These are phyloP conservation scores for Pseudogymnoascus sp. DNA, from an alignment of 2,329 filamentous ascomycete genomes.

Conservation along the genomic window DNA sequence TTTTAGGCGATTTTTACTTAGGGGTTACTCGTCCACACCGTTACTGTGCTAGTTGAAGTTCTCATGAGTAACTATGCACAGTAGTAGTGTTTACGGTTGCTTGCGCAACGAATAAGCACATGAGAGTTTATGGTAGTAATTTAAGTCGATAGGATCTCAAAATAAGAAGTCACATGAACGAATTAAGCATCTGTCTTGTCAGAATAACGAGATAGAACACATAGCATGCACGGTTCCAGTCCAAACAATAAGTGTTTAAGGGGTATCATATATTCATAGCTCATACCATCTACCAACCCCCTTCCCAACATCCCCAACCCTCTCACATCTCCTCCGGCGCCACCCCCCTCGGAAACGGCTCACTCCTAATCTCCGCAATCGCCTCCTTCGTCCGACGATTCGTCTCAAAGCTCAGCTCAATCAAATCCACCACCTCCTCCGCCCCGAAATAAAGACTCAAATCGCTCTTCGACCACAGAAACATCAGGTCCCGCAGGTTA, in stretches of 20 bases:
- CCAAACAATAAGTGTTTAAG: neutral
- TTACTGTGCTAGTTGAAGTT: too few species aligned
- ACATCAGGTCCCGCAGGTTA: slow-evolving; percentile 56
- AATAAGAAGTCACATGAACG: neutral
- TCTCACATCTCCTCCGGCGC: neutral
- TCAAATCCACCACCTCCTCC: slow-evolving; percentile 55
- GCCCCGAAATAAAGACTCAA: slow-evolving; percentile 55
- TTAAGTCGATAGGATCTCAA: neutral
- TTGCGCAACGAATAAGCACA: neutral
- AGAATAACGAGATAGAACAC: neutral
- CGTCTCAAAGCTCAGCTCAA: slow-evolving; percentile 57
- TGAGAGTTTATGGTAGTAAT: neutral
- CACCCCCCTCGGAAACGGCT: slow-evolving; percentile 35
- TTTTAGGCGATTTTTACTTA: neutral
- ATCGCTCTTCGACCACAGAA: slow-evolving; percentile 59
- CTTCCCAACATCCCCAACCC: neutral
- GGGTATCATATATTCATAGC: slow-evolving; percentile 8
- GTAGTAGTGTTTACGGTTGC: neutral
- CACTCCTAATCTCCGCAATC: slow-evolving; percentile 49
- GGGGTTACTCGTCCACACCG: neutral
- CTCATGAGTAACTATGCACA: neutral
- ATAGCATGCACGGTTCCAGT: neutral
- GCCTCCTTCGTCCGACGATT: slow-evolving; percentile 52
- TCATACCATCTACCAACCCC: slow-evolving; percentile 1
- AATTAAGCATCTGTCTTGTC: neutral